Conservation (phyloP, 768 basidiomycete species). For the Russula sp. region DNA sequence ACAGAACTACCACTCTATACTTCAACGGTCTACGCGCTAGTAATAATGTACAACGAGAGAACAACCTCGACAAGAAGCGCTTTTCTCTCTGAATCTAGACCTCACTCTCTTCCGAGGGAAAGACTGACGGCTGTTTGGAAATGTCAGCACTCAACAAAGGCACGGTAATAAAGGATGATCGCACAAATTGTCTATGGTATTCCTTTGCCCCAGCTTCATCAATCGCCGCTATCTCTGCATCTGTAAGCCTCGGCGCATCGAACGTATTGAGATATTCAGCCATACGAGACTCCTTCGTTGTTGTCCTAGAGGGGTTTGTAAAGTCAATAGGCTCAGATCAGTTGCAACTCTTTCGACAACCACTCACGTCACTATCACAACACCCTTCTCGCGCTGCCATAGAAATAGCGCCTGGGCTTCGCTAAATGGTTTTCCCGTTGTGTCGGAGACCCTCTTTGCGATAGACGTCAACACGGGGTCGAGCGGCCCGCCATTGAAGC, state of each 20-base stretch:
- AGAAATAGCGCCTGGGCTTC: conserved; percentile 36
- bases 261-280: conserved; percentile 48
- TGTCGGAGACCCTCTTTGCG: conserved; percentile 32
- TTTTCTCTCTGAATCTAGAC: neutral
- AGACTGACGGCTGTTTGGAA: neutral
- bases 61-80: neutral
- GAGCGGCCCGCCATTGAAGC: conserved; percentile 40
- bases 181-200: conserved; percentile 36
- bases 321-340: neutral
- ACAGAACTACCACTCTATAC: neutral
- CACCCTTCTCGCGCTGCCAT: conserved; percentile 37
- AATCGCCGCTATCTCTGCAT: conserved; percentile 34
- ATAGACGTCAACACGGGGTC: conserved; percentile 41
- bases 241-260: conserved; percentile 40
- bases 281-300: conserved; percentile 43
- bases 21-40: neutral
- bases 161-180: neutral
- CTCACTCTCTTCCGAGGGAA: conserved; percentile 14
- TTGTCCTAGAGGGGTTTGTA: conserved; percentile 37
- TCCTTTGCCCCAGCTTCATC: conserved; percentile 35
- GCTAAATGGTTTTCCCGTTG: conserved; percentile 32
- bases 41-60: neutral
- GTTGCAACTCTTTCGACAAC: conserved; percentile 8
- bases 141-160: neutral
- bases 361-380: conserved; percentile 38